These are phyloP conservation scores for Pueraria montana DNA, from an alignment of 306 rosid genomes.

Conservation along the genomic window DNA sequence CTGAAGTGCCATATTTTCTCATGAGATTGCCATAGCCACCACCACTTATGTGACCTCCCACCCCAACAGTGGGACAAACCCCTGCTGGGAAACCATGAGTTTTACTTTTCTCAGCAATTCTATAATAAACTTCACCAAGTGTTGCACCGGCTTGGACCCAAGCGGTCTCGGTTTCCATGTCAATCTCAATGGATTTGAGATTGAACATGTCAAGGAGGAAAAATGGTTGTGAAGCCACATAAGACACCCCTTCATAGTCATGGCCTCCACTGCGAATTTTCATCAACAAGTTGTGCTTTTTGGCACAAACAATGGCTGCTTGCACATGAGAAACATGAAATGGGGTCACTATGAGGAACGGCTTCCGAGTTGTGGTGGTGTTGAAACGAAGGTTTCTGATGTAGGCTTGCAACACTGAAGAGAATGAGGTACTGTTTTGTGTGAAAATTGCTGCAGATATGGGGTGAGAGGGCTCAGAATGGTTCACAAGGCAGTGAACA, in stretches of 20 bases:
- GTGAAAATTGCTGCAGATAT: conserved; percentile 57
- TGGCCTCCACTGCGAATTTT: conserved; percentile 72
- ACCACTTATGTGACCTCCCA: conserved; percentile 69
- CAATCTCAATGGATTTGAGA: conserved; percentile 55
- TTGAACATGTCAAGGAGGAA: conserved; percentile 70
- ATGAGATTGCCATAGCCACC: conserved; percentile 69
- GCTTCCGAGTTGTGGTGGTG: conserved; percentile 61
- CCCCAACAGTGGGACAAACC: conserved; percentile 65
- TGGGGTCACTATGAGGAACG: conserved; percentile 62
- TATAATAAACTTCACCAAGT: conserved; percentile 66
- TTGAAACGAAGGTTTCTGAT: conserved; percentile 74
- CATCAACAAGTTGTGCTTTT: conserved; percentile 55
- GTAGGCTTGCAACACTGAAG: conserved; percentile 63
- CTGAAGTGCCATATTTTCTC: conserved; percentile 66
- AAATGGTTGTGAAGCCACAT: conserved; percentile 57
- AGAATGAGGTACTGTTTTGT: conserved; percentile 48
- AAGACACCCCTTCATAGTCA: conserved; percentile 69
- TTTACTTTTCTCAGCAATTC: conserved; percentile 55
- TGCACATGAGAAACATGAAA: conserved; percentile 59
- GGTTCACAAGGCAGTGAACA: conserved; percentile 54
- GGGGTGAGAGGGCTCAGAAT: conserved; percentile 50
- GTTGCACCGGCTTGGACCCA: conserved; percentile 66
- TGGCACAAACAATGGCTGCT: conserved; percentile 57
- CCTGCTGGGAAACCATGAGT: conserved; percentile 66
- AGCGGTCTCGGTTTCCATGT: conserved; percentile 47